Base-by-base conservation (phyloP, 83 land plant genomes). In the Larix sibirica region DNA sequence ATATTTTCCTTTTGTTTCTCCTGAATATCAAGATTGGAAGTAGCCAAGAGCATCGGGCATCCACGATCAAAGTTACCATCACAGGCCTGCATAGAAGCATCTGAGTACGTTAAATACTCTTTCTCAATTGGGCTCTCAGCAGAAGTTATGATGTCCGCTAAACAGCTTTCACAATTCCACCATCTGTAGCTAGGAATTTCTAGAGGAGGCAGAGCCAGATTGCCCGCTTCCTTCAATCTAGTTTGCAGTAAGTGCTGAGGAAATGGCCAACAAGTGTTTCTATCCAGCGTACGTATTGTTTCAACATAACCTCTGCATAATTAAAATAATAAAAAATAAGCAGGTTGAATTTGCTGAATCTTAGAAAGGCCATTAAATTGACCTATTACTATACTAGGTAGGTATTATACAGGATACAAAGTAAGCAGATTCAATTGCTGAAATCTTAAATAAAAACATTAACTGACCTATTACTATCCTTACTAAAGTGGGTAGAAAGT, bases 131-230 rank as follows among this genome's bases (percentile, higher is more conserved):
- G 2, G 21, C 50, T 44, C 17, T 73, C 54, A 40, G 56, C 31
- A 13, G 40, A 44, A 73, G 26, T 73, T 14, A n/a, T 73, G 8
- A 21, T 9, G 56, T 21, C 77, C 42, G 21, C 56, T 42, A 73
- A 40, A 73, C 77, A 73, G n/a, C 44, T 44, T 73, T 50, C 44
- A 73, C 77, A 73, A 44, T 73, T 73, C 77, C 77, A 73, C 77
- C 77, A 73, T 73, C 40, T 73, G 56, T 40, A 73, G 6, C 3
- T 14, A 21, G 54, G 77, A 73, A 73, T 50, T 73, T 73, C 58
- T 3, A 73, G n/a, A 44, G 77, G 56, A 44, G 77, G 77, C 58
- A 73, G 12, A 42, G 77, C 14, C 14, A n/a, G 5, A 73, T 44
- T 73, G 26, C 9, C 26, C 44, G n/a, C 56, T n/a, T 73, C 77